A percentile compares a stretch with the other conserved stretches of the same genome.
Evolutionary conservation across 352 stramenopile species (phyloP).

Genomic region (Pythium monospermum): DNA sequence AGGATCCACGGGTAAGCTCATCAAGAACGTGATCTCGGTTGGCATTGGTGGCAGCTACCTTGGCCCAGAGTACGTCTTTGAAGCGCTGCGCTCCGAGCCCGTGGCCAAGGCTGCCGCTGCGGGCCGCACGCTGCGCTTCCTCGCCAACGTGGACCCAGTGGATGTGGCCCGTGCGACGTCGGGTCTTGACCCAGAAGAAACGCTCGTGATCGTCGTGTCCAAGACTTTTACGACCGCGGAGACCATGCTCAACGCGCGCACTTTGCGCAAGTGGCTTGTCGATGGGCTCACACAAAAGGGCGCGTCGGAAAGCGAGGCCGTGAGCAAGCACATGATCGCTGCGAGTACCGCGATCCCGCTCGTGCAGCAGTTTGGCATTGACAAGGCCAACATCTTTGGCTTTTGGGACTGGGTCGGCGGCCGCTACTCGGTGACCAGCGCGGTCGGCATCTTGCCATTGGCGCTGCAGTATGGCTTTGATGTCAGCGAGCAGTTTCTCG

Average conservation of each 20-base stretch:
- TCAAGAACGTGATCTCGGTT: constrained; percentile 96
- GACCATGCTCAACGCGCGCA: constrained; percentile 98
- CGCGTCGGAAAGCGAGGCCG: constrained; percentile 76
- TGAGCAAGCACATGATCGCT: constrained; percentile 93
- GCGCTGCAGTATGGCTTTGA: constrained; percentile 94
- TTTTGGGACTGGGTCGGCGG: constrained; percentile 99
- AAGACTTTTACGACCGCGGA: constrained; percentile 99
- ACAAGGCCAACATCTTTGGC: constrained; percentile 94
- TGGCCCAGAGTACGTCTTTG: constrained; percentile 96
- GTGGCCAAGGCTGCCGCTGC: constrained; percentile 76
- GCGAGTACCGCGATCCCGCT: constrained; percentile 75
- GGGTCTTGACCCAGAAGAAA: constrained; percentile 94
- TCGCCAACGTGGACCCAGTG: constrained; percentile 98
- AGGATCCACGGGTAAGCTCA: constrained; percentile 92
- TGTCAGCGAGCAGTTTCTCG: constrained; percentile 91
- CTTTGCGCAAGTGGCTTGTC: constrained; percentile 94
- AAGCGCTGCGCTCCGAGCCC: constrained; percentile 88
- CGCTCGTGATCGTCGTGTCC: constrained; percentile 95
- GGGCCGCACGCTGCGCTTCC: constrained; percentile 92
- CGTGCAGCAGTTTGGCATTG: constrained; percentile 93
- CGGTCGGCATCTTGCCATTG: constrained; percentile 95
- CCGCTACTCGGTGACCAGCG: constrained; percentile 96
- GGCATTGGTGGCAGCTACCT: constrained; percentile 96
- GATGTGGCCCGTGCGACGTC: constrained; percentile 89
- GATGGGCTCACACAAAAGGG: constrained; percentile 87